A percentile compares a stretch with the other conserved stretches of the same genome.
Evolutionary conservation across 169 alveolate genomes (phyloP).

Genomic region (Plasmodium coatneyi): DNA sequence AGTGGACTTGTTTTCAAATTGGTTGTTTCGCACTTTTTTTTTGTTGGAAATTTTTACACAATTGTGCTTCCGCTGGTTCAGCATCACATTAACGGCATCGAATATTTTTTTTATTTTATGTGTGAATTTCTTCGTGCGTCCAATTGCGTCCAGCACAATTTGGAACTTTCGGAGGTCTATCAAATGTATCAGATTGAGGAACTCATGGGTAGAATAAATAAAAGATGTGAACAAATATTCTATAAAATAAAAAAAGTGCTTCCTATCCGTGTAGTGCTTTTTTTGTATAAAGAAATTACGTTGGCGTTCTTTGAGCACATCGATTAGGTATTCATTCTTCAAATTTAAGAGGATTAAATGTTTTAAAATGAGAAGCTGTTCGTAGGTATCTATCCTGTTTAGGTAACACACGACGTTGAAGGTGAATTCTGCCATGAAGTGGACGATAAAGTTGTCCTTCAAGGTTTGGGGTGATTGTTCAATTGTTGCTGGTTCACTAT

Average conservation of each 20-base stretch:
- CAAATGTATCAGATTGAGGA: constrained; percentile 10
- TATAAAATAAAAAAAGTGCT: constrained; percentile 25
- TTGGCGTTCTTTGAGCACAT: constrained; percentile 25
- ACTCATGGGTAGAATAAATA: constrained; percentile 9
- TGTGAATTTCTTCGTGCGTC: background rate
- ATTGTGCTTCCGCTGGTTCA: background rate
- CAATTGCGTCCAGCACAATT: constrained; percentile 7
- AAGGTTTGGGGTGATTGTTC: background rate
- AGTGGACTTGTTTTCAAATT: background rate
- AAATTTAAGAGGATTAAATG: constrained; percentile 25
- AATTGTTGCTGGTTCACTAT: background rate
- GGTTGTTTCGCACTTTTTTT: background rate
- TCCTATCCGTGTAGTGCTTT: constrained; percentile 1
- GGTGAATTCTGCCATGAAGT: constrained; percentile 48
- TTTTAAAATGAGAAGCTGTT: constrained; percentile 26
- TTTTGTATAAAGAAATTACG: constrained; percentile 41
- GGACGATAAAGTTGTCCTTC: background rate
- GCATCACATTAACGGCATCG: constrained; percentile 17
- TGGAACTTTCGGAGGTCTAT: constrained; percentile 13
- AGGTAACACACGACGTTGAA: constrained; percentile 26
- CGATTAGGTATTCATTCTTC: constrained; percentile 60
- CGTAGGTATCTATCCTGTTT: constrained; percentile 27
- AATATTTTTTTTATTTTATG: constrained; percentile 34
- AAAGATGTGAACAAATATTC: constrained; percentile 21
- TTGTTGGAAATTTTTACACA: background rate